Conservation (phyloP, 2,329 filamentous ascomycete genomes). For the Nannizziopsis arthrosporioides region DNA sequence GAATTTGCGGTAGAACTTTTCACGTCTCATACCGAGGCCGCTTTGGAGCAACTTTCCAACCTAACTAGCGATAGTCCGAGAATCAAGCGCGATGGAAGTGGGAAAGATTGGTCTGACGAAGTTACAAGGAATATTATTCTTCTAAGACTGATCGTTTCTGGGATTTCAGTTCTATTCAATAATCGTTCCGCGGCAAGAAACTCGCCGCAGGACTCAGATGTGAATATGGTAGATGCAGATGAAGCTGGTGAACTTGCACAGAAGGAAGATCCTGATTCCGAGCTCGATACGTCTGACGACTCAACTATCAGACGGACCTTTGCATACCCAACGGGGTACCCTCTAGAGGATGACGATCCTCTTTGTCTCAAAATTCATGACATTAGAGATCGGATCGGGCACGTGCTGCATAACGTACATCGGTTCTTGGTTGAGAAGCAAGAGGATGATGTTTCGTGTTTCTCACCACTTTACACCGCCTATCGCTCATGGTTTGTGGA, state of each 20-base stretch:
- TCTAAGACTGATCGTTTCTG: constrained; percentile 76
- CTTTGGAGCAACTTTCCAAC: constrained; percentile 60
- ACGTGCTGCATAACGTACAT: constrained; percentile 72
- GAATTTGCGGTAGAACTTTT: constrained; percentile 84
- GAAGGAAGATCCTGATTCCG: constrained; percentile 37
- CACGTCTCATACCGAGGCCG: constrained; percentile 66
- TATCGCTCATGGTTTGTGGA: constrained; percentile 97
- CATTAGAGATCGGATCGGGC: constrained; percentile 67
- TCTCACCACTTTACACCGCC: constrained; percentile 81
- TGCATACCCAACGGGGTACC: constrained; percentile 77
- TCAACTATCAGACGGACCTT: constrained; percentile 66
- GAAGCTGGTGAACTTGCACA: constrained; percentile 19
- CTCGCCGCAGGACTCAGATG: constrained; percentile 28
- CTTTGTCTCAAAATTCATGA: constrained; percentile 68
- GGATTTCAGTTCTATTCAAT: constrained; percentile 81
- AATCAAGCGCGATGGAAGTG: constrained; percentile 83
- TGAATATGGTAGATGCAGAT: constrained; percentile 37
- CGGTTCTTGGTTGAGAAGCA: constrained; percentile 70
- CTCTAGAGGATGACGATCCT: constrained; percentile 51
- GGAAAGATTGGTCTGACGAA: constrained; percentile 98
- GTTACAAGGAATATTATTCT: constrained; percentile 81
- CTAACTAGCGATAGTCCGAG: constrained; percentile 72
- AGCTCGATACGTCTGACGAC: constrained; percentile 47
- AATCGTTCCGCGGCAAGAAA: constrained; percentile 56
- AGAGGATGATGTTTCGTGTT: constrained; percentile 91